Evolutionary conservation across 2,329 filamentous ascomycete species (phyloP).

Genomic region (Chaetothyriales sp.): DNA sequence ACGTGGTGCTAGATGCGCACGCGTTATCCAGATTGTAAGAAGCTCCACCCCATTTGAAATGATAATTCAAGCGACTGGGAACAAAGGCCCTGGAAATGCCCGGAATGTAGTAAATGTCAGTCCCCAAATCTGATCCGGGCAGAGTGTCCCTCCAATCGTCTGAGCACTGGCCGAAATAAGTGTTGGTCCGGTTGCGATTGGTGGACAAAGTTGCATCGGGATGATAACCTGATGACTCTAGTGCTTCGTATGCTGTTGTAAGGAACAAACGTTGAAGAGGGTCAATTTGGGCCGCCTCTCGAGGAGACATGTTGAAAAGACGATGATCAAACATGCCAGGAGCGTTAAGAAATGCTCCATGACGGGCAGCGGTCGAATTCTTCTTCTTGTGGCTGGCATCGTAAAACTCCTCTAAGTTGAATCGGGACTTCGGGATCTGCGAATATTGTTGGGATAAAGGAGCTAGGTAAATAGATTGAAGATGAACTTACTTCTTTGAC

Average conservation of each 20-base stretch:
- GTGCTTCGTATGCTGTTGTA: conserved; percentile 63
- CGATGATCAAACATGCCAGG: conserved; percentile 67
- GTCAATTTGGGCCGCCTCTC: conserved; percentile 66
- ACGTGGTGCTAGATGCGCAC: conserved; percentile 60
- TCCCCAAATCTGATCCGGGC: too few relatives aligned
- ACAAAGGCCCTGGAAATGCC: conserved; percentile 49
- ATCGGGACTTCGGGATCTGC: too few relatives aligned
- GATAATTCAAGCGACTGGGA: conserved; percentile 56
- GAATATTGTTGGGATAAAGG: too few relatives aligned
- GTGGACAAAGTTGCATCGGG: too few relatives aligned
- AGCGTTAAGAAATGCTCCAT: conserved; percentile 62
- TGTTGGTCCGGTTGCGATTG: conserved; percentile 49
- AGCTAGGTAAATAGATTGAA: too few relatives aligned
- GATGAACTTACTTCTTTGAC: too few relatives aligned
- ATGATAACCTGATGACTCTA: conserved; percentile 73
- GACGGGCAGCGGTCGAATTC: conserved; percentile 65
- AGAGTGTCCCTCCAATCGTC: too few relatives aligned
- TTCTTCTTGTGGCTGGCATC: conserved; percentile 58
- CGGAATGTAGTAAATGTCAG: conserved; percentile 53
- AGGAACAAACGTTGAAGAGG: conserved; percentile 67
- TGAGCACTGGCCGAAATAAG: conserved; percentile 57
- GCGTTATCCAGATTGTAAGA: conserved; percentile 62
- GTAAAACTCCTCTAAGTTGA: neutral
- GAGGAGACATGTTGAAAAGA: conserved; percentile 78
- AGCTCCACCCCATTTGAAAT: conserved; percentile 62